phyloP scores from a whole-genome alignment of 495 filamentous ascomycete species.

The Aspergillus affinis region DNA sequence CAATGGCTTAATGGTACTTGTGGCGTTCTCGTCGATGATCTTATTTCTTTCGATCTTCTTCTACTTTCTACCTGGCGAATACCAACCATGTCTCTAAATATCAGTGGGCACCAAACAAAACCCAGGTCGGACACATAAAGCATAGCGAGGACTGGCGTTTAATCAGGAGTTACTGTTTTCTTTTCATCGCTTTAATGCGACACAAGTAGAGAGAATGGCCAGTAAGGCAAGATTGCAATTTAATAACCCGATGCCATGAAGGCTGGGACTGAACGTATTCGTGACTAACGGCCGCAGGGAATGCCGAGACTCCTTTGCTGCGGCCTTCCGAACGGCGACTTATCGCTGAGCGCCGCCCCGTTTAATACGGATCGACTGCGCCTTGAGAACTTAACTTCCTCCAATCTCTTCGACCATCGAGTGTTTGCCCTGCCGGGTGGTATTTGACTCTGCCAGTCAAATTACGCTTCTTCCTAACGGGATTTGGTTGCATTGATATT shows the following conservation, averaged over 20 bases:
- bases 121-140: conserved; percentile 12
- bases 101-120: conserved; percentile 1
- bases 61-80: conserved; percentile 1
- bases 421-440: background rate
- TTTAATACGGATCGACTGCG: no score
- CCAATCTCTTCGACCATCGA: background rate
- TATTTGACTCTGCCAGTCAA: background rate
- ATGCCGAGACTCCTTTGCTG: background rate
- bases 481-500: background rate
- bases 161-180: conserved; percentile 8
- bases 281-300: background rate
- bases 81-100: background rate
- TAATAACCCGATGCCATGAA: background rate
- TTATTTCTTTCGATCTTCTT: conserved; percentile 1
- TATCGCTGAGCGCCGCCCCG: no score
- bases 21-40: background rate
- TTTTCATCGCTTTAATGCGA: background rate
- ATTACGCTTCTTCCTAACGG: background rate
- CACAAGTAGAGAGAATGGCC: background rate
- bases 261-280: background rate
- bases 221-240: background rate
- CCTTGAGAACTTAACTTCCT: background rate
- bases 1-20: background rate
- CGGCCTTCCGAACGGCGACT: no score
- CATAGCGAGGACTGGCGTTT: conserved; percentile 37